Evolutionary conservation across 2,329 filamentous ascomycete genomes (phyloP), one percentile per base, ranked within the genome.

Genomic region (Teratosphaeriaceae sp.): DNA sequence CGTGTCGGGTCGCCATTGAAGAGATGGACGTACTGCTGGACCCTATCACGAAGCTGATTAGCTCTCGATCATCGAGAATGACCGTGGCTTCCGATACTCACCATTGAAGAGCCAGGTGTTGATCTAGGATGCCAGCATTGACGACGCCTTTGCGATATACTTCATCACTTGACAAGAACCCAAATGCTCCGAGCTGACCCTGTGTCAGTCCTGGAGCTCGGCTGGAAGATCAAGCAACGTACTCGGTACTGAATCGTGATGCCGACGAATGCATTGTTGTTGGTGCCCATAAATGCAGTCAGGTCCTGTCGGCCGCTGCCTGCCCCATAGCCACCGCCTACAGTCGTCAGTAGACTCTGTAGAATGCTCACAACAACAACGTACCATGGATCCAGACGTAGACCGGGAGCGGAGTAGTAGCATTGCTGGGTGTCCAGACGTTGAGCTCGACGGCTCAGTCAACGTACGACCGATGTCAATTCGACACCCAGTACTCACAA

Each of bases 161-260:
- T 44, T 70, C 65, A 23, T 62, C 65, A 0, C 56, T 56, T 24
- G 64, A 59, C 5, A 69, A 40, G 45, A 71, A 72, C 0, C 68
- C 69, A 51, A 72, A 71, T 0, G 68, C 68, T 19, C 66, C 69
- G 7, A 72, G 58, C 62, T 67, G 38, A 9, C 8, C 11, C 22
- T 3, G 4, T 13, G 29, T 43, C 19, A 46, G 37, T 19, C 7
- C n/a, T 11, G 2, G 15, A 11, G 5, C 38, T n/a, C 6, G 22
- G 2, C 6, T 13, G 36, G 46, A 40, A 23, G 21, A 24, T 12
- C 22, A 18, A 12, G 26, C n/a, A 31, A 24, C 29, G 21, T 54
- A 72, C 65, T 13, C 73, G 57, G 49, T 76, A 76, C 47, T 76
- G 70, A 29, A 76, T 71, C 2, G 65, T 56, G 16, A 76, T 70